Base-by-base conservation (phyloP, 2,329 filamentous ascomycete species). In the Phialophora chinensis region DNA sequence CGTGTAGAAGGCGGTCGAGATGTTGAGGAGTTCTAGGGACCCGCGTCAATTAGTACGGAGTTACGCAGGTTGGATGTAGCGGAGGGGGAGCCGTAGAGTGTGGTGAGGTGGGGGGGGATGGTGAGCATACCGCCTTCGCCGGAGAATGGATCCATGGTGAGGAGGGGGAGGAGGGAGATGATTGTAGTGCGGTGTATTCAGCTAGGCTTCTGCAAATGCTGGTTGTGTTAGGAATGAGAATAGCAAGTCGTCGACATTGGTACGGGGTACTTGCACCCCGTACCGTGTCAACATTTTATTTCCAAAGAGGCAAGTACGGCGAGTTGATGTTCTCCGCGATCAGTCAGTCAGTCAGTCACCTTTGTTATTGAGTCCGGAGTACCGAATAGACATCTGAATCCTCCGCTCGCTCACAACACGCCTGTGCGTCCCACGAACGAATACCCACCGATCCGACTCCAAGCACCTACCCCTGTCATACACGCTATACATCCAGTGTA, bases 1-100 rank as follows among this genome's bases (percentile, higher is more conserved):
- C 79, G 87, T 86, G 79, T 88, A 84, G 81, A 88, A 88, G 76
- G 86, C 85, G 74, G 85, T 88, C 81, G 88, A 86, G 76, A 89
- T 86, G 81, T 87, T 88, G 75, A 88, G 84, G 74, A 89, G 86
- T 79, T 89, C 87, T 87, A 74, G 25, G 47, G 25, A 44, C 42
- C 20, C 23, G 52, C n/a, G 33, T 62, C 3, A 4, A 27, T 27
- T 23, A 68, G 67, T 29, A 58, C 29, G 63, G 73, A 71, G 75
- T 72, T 5, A 29, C 11, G 53, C 8, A 69, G 53, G 62, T 67
- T 67, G 62, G 65, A 55, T 58, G 50, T n/a, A 49, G 60, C 58
- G 42, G n/a, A 20, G 29, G 17, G 31, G 38, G 62, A 33, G 20
- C 14, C 59, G 38, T 35, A 10, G 10, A 12, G 33, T 35, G 33